A percentile compares a stretch with the other conserved stretches of the same genome.
Evolutionary conservation across 768 basidiomycete genomes (phyloP).

Genomic region (Collybia sp.): DNA sequence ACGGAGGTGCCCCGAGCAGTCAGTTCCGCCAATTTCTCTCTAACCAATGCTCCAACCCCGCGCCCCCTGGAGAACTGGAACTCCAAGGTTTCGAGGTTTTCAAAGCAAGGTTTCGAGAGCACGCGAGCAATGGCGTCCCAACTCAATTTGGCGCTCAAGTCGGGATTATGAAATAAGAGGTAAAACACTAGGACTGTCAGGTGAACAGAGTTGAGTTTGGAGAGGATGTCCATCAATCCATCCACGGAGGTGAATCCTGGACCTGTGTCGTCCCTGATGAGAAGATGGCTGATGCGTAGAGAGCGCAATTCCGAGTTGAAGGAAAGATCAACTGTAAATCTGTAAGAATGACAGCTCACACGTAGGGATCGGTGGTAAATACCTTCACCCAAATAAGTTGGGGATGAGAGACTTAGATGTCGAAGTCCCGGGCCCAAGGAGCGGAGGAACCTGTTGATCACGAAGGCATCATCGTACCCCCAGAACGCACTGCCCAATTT

Average conservation of each 20-base stretch:
- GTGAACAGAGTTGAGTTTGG: constrained; percentile 2
- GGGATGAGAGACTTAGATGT: constrained; percentile 18
- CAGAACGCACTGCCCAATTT: constrained; percentile 15
- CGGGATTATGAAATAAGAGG: constrained; percentile 5
- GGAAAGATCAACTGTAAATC: constrained; percentile 5
- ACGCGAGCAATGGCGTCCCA: constrained; percentile 7
- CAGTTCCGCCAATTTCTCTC: constrained; percentile 3
- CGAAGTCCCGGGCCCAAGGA: constrained; percentile 16
- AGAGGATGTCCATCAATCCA: constrained; percentile 8
- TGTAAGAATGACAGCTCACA: background rate
- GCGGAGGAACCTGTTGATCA: constrained; percentile 17
- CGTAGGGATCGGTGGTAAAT: constrained; percentile 2
- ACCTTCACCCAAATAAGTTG: constrained; percentile 16
- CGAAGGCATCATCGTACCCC: constrained; percentile 15
- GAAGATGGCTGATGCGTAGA: constrained; percentile 17
- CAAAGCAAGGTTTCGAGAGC: constrained; percentile 8
- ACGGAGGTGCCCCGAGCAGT: constrained; percentile 5
- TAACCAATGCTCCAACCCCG: constrained; percentile 1
- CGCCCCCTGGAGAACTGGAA: constrained; percentile 5
- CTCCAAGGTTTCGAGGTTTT: constrained; percentile 4
- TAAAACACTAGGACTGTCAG: background rate
- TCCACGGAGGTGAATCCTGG: constrained; percentile 2
- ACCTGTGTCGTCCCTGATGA: constrained; percentile 8
- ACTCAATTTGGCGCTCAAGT: constrained; percentile 4
- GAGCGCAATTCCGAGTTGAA: constrained; percentile 9